Base-by-base conservation (phyloP, 345 rosid species). In the Corchorus olitorius region DNA sequence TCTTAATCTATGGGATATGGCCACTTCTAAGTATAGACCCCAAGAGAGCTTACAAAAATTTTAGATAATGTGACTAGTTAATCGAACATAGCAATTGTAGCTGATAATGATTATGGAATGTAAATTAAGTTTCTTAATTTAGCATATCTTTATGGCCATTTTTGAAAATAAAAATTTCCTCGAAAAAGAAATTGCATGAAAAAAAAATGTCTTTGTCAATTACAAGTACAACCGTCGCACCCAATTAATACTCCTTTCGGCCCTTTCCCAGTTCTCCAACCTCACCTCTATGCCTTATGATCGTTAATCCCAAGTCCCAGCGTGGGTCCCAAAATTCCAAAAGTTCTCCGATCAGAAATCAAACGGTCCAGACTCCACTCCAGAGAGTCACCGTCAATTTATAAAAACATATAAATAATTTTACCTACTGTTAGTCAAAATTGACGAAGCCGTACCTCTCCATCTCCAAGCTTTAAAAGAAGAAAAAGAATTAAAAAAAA, bases 261-360 rank as follows among this genome's bases (percentile, higher is more conserved):
- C 43, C 43, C 43, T 39, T 39, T 6, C 43, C 43, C 43, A 39
- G 27, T 27, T 27, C 27, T 27, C 27, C 27, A 27, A 27, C 27
- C 27, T 27, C 27, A 27, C 27, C 27, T 10, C 20, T 17, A 63
- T 37, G 48, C 12, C n/a, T 63, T 10, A 35, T 39, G 2, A 48
- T 15, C 13, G 33, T 61, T 33, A 4, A 61, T 27, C 6, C 6
- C 65, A 14, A 61, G 39, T 8, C n/a, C 15, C 34, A 64, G 27
- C 15, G 45, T 35, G 63, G 81, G 77, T 10, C 81, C 62, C 66
- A 19, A 19, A 54, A 45, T 19, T 5, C 2, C 20, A 13, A 3
- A 43, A 14, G 9, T 19, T 27, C 37, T 46, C 41, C 54, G 12
- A 46, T 48, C 69, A 48, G 9, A 8, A 19, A 76, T 76, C 22